These are phyloP conservation scores for Gillenia trifoliata DNA, from an alignment of 306 rosid species.

Conservation along the genomic window DNA sequence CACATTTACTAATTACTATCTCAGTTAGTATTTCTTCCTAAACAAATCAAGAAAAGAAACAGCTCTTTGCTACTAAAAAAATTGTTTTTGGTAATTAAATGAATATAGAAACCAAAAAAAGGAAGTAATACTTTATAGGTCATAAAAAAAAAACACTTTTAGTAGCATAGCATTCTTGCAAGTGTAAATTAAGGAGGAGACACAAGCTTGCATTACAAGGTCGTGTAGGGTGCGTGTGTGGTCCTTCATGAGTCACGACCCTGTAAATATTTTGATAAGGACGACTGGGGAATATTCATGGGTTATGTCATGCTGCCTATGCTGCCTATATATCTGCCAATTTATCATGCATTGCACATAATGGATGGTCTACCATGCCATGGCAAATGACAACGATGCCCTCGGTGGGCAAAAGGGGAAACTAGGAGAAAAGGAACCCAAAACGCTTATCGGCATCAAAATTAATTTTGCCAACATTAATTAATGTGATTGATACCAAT, in stretches of 20 bases:
- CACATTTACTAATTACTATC: too few relatives aligned
- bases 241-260: not conserved
- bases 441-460: constrained; percentile 1
- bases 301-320: not conserved
- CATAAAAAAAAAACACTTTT: too few relatives aligned
- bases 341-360: not conserved
- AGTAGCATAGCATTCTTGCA: not conserved
- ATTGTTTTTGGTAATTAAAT: too few relatives aligned
- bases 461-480: not conserved
- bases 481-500: not conserved
- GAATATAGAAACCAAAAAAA: too few relatives aligned
- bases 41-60: too few relatives aligned
- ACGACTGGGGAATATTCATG: not conserved
- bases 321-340: not conserved
- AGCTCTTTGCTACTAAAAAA: too few relatives aligned
- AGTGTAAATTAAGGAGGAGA: not conserved
- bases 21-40: too few relatives aligned
- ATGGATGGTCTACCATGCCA: constrained; percentile 11
- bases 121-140: too few relatives aligned
- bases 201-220: not conserved
- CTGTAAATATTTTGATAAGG: not conserved
- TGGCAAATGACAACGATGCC: constrained; percentile 15
- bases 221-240: not conserved
- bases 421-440: not conserved
- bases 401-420: constrained; percentile 11